phyloP scores from a whole-genome alignment of 208 protist genomes.

The Porcisia hertigi region DNA sequence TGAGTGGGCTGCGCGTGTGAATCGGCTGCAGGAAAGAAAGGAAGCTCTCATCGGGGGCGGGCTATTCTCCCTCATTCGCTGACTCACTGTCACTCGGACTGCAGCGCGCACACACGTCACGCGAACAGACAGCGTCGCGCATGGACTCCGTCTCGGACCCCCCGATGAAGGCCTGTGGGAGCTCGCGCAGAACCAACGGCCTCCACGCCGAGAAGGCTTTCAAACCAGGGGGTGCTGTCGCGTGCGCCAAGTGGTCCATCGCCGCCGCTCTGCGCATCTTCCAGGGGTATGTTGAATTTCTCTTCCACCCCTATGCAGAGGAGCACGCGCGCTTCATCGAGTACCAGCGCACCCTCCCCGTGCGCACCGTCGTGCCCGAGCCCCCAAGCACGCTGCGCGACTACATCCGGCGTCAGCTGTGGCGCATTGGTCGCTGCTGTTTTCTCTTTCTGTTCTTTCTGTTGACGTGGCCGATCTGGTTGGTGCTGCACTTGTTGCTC shows the following conservation, averaged over 20 bases:
- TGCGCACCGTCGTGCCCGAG: constrained; percentile 64
- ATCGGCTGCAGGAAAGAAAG: too few relatives aligned
- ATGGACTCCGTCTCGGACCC: background rate
- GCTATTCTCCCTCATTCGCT: background rate
- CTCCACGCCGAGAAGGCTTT: background rate
- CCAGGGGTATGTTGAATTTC: background rate
- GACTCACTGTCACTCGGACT: background rate
- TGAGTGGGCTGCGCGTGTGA: too few relatives aligned
- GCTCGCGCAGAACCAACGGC: background rate
- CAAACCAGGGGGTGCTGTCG: background rate
- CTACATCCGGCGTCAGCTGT: constrained; percentile 31
- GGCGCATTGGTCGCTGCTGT: constrained; percentile 8
- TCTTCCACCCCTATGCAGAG: constrained; percentile 28
- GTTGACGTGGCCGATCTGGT: constrained; percentile 45
- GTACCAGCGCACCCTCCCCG: constrained; percentile 58
- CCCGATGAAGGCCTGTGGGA: background rate
- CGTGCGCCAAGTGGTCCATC: background rate
- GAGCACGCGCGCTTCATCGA: constrained; percentile 36
- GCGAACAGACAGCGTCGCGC: background rate
- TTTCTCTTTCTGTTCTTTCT: constrained; percentile 31
- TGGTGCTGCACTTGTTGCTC: constrained; percentile 56
- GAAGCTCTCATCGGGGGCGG: too few relatives aligned
- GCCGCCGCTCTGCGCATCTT: background rate
- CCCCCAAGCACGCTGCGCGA: constrained; percentile 58
- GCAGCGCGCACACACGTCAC: background rate